Evolutionary conservation across 768 basidiomycete genomes (phyloP).

Genomic region (Sutorius australiensis): DNA sequence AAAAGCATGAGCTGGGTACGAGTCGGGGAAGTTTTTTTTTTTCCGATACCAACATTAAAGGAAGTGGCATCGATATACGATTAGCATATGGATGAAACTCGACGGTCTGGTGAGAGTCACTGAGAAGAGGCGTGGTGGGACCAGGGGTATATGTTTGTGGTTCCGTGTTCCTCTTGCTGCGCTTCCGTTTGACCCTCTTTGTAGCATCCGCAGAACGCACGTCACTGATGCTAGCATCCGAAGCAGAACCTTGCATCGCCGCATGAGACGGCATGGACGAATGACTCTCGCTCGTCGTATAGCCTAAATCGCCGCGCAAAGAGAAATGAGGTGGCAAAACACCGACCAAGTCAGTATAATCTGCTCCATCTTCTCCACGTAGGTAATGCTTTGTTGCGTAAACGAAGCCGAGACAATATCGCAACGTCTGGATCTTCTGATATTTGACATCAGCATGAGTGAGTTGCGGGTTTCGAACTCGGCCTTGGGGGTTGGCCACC

Average conservation of each 20-base stretch:
- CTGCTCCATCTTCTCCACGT: slow-evolving; percentile 75
- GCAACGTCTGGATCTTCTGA: slow-evolving; percentile 68
- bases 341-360: slow-evolving; percentile 62
- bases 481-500: slow-evolving; percentile 45
- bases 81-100: slow-evolving; percentile 59
- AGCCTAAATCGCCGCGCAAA: slow-evolving; percentile 43
- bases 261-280: slow-evolving; percentile 39
- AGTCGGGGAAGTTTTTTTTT: neutral
- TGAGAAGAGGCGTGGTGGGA: slow-evolving; percentile 60
- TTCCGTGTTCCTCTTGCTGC: slow-evolving; percentile 57
- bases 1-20: neutral
- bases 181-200: slow-evolving; percentile 66
- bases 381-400: slow-evolving; percentile 77
- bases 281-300: slow-evolving; percentile 33
- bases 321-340: slow-evolving; percentile 63
- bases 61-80: slow-evolving; percentile 70
- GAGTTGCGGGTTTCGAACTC: slow-evolving; percentile 43
- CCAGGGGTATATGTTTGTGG: slow-evolving; percentile 22
- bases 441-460: slow-evolving; percentile 52
- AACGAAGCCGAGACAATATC: slow-evolving; percentile 65
- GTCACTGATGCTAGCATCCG: slow-evolving; percentile 23
- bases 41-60: slow-evolving; percentile 58
- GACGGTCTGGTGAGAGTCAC: slow-evolving; percentile 49
- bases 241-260: slow-evolving; percentile 34
- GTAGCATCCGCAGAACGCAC: slow-evolving; percentile 45